Percentiles rank a stretch among this genome's conserved stretches.
These are phyloP conservation scores for Borealophlyctis nickersoniae DNA, from an alignment of 192 early-diverging fungal species.

Conservation along the genomic window DNA sequence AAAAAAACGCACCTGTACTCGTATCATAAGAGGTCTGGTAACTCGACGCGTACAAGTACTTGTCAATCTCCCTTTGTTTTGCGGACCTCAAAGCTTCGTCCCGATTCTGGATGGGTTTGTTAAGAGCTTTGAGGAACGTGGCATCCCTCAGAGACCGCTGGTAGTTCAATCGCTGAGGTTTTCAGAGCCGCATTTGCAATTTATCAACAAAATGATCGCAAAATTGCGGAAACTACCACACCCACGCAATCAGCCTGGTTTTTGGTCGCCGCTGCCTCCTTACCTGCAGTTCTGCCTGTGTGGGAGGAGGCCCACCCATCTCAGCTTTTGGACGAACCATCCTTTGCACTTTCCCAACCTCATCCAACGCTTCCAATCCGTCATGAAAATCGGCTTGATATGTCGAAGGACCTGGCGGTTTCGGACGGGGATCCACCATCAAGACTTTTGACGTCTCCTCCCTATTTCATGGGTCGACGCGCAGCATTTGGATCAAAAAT, in stretches of 20 bases:
- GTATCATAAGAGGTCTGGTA: not conserved
- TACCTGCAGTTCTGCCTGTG: not conserved
- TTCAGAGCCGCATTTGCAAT: not conserved
- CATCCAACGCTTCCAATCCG: not conserved
- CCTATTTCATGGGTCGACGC: not conserved
- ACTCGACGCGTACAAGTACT: not conserved
- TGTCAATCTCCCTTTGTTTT: not conserved
- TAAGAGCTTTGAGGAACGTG: not conserved
- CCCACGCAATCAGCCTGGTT: too few species aligned
- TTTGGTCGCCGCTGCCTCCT: not conserved
- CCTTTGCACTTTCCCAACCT: not conserved
- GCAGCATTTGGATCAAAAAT: not conserved
- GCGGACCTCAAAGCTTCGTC: not conserved
- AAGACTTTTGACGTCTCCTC: not conserved
- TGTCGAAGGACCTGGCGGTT: not conserved
- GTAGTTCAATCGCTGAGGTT: not conserved
- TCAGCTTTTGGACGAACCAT: not conserved
- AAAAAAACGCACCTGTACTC: not conserved
- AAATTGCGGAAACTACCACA: not conserved
- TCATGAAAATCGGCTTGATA: not conserved
- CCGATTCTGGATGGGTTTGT: not conserved
- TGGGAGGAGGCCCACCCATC: not conserved
- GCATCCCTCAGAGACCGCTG: not conserved
- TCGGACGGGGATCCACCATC: not conserved
- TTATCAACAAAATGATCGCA: not conserved